phyloP scores from a whole-genome alignment of 768 basidiomycete genomes.

The Daedaleopsis nitida region DNA sequence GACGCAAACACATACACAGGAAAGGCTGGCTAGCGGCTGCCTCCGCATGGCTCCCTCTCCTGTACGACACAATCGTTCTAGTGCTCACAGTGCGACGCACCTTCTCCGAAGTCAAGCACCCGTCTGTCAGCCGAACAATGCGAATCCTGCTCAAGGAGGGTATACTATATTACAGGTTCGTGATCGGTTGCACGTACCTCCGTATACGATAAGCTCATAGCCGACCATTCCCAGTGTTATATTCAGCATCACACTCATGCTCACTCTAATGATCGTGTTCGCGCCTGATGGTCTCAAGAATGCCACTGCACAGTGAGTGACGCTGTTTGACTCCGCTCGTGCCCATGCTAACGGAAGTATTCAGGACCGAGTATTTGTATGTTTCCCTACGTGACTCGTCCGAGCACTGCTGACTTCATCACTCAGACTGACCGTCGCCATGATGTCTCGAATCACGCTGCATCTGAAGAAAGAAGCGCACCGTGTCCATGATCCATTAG shows the following conservation, averaged over 20 bases:
- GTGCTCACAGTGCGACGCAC: slow-evolving; percentile 37
- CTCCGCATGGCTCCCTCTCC: slow-evolving; percentile 44
- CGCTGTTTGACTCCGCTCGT: neutral
- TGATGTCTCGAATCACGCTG: slow-evolving; percentile 72
- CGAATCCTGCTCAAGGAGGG: slow-evolving; percentile 35
- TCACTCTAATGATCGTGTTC: slow-evolving; percentile 41
- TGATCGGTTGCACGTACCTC: neutral
- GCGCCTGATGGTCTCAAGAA: slow-evolving; percentile 36
- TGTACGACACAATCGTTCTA: slow-evolving; percentile 42
- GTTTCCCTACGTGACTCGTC: slow-evolving; percentile 4
- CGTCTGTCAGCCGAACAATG: slow-evolving; percentile 24
- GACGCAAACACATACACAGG: neutral
- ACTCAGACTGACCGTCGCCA: slow-evolving; percentile 46
- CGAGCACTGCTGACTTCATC: neutral
- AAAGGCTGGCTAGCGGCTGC: slow-evolving; percentile 30
- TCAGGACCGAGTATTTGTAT: slow-evolving; percentile 44
- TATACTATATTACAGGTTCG: slow-evolving; percentile 38
- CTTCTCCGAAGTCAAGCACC: slow-evolving; percentile 21
- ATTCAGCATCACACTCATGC: slow-evolving; percentile 38
- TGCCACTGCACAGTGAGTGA: slow-evolving; percentile 38
- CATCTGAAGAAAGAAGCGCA: slow-evolving; percentile 47
- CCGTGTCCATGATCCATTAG: neutral
- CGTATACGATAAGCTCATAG: no score
- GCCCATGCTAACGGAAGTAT: no score
- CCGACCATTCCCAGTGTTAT: slow-evolving; percentile 33